Conservation (phyloP, 768 basidiomycete genomes). For the Xerocomus potaroensis region DNA sequence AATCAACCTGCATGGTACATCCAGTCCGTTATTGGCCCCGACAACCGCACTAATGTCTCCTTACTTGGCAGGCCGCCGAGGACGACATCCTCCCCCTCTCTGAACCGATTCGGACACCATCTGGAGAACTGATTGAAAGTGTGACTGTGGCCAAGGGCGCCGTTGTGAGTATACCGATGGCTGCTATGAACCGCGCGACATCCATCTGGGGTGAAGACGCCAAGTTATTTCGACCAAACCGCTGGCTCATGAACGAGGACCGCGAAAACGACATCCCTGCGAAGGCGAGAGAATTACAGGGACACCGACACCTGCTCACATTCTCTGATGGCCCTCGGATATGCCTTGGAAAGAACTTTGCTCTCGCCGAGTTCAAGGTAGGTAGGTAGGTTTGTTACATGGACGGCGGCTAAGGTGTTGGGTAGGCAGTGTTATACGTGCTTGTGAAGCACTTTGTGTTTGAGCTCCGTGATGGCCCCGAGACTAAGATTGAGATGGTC, state of each 20-base stretch:
- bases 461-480: slow-evolving; percentile 35
- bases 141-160: slow-evolving; percentile 48
- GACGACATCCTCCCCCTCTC: slow-evolving; percentile 60
- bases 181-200: slow-evolving; percentile 45
- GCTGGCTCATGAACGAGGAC: slow-evolving; percentile 47
- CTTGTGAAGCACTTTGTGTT: slow-evolving; percentile 40
- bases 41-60: background rate
- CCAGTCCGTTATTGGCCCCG: background rate
- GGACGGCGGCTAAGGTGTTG: too few relatives aligned
- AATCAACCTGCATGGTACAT: slow-evolving; percentile 12
- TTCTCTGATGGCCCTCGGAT: slow-evolving; percentile 49
- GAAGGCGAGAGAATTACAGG: slow-evolving; percentile 40
- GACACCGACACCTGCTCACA: slow-evolving; percentile 47
- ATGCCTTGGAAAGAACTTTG: slow-evolving; percentile 50
- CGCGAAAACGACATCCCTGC: slow-evolving; percentile 17
- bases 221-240: slow-evolving; percentile 53
- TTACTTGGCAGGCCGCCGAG: slow-evolving; percentile 34
- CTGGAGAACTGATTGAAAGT: slow-evolving; percentile 36
- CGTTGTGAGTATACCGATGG: slow-evolving; percentile 38
- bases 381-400: background rate
- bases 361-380: slow-evolving; percentile 36
- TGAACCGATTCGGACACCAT: slow-evolving; percentile 40
- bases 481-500: slow-evolving; percentile 14
- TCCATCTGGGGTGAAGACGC: slow-evolving; percentile 60
- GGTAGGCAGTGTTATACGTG: slow-evolving; percentile 40